Evolutionary conservation across 2,329 filamentous ascomycete species (phyloP).

Genomic region (Pseudonectria buxi): DNA sequence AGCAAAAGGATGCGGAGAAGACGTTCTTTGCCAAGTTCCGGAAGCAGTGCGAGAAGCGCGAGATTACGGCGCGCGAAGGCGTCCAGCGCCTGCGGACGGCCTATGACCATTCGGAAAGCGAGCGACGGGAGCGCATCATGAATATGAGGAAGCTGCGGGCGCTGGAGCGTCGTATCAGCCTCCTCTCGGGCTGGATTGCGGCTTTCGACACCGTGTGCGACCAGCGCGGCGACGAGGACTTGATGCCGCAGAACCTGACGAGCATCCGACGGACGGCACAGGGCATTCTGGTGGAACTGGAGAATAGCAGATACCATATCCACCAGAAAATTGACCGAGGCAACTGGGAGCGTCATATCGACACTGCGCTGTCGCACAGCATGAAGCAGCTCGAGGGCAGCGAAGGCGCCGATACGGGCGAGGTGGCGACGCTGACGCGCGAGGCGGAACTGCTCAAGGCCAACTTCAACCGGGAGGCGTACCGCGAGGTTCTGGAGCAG

Average conservation of each 20-base stretch:
- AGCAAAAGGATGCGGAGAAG: conserved; percentile 83
- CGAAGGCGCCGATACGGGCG: conserved; percentile 42
- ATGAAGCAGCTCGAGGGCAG: conserved; percentile 67
- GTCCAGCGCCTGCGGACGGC: conserved; percentile 71
- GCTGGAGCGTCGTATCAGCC: conserved; percentile 75
- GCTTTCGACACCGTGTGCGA: conserved; percentile 83
- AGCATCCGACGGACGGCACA: conserved; percentile 82
- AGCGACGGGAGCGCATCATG: conserved; percentile 71
- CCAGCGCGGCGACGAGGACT: conserved; percentile 42
- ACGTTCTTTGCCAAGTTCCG: conserved; percentile 81
- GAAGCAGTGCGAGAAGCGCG: conserved; percentile 82
- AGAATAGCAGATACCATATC: conserved; percentile 83
- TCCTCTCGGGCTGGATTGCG: conserved; percentile 87
- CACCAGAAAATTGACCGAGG: conserved; percentile 74
- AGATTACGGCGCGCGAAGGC: conserved; percentile 68
- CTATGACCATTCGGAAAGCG: conserved; percentile 71
- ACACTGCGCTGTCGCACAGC: conserved; percentile 81
- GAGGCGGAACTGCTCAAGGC: conserved; percentile 83
- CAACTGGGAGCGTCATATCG: conserved; percentile 82
- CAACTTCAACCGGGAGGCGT: conserved; percentile 73
- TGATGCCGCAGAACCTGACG: conserved; percentile 60
- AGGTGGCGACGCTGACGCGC: conserved; percentile 64
- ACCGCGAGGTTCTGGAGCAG: conserved; percentile 71
- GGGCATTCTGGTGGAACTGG: conserved; percentile 82
- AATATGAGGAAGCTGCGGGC: conserved; percentile 77